These are phyloP conservation scores for Colletotrichum salicis DNA, from an alignment of 2,329 filamentous ascomycete genomes.

Conservation along the genomic window DNA sequence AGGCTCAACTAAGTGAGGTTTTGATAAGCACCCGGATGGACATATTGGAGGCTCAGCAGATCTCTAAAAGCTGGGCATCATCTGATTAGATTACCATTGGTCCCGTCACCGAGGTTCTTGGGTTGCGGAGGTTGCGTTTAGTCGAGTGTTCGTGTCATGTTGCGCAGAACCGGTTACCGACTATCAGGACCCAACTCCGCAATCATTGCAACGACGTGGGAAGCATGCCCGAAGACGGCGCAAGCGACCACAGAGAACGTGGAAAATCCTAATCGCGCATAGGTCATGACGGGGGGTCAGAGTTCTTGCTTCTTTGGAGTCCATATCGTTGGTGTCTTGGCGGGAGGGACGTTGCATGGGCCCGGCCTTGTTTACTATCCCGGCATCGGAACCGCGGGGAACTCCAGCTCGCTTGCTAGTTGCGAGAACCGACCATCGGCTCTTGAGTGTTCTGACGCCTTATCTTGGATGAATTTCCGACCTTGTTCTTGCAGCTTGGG, in stretches of 20 bases:
- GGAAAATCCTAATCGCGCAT: slow-evolving; percentile 15
- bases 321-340: slow-evolving; percentile 26
- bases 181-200: slow-evolving; percentile 19
- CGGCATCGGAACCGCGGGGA: slow-evolving; percentile 27
- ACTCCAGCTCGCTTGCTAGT: background rate
- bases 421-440: background rate
- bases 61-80: background rate
- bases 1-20: slow-evolving; percentile 15
- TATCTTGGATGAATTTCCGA: background rate
- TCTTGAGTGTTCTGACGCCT: background rate
- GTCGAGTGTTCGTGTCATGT: slow-evolving; percentile 8
- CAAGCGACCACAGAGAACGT: background rate
- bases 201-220: slow-evolving; percentile 11
- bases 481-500: background rate
- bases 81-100: slow-evolving; percentile 13
- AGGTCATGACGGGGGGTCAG: background rate
- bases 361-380: background rate
- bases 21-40: slow-evolving; percentile 21
- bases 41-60: slow-evolving; percentile 10
- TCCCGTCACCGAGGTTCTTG: background rate
- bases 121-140: background rate
- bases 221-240: background rate
- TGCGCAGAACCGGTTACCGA: slow-evolving; percentile 6
- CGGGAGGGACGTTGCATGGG: slow-evolving; percentile 5
- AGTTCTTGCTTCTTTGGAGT: background rate